Base-by-base conservation (phyloP, 495 filamentous ascomycete species). In the Talaromyces trachyspermus region DNA sequence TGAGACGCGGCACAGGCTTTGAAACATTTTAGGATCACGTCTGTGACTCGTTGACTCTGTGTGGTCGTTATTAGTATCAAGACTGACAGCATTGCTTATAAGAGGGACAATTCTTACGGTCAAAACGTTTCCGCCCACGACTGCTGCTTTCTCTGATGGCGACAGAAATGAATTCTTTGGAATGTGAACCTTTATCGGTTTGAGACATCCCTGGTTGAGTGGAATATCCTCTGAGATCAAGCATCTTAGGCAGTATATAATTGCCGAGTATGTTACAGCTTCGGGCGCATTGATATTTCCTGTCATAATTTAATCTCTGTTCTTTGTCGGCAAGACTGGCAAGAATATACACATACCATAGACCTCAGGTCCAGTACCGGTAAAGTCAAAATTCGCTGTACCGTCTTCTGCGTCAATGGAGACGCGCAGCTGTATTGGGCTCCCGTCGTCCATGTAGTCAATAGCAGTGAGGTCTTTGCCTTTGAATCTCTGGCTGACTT, bases 121-220 rank as follows among this genome's bases (percentile, higher is more conserved):
- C 33, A 91, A 66, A 24, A 92, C 88, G 60, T 95, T 96, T 23
- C 88, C 88, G 25, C 86, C 89, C 0, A 92, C 86, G 0, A 94
- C 88, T 1, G 90, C 89, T 2, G 90, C 88, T 48, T 83, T 79
- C 51, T 84, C 76, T 2, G 85, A 88, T 4, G 90, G 90, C 1
- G 79, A 84, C 9, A 95, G 76, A 50, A 95, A 86, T 14, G 79
- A 87, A 48, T 79, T 76, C 15, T 79, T 76, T 0, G 90, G 90
- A 53, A 91, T 89, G 45, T 76, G 75, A 51, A 97, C 80, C 30
- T 77, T 73, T 57, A 97, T 84, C 5, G 91, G 90, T 46, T 78
- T 81, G 2, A 96, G 69, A 55, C 91, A 96, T 51, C 90, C 90
- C 67, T 96, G 90, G 66, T 96, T 96, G 5, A 96, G 76, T 1